Evolutionary conservation across 495 filamentous ascomycete genomes (phyloP).

Genomic region (Aspergillus bridgeri): DNA sequence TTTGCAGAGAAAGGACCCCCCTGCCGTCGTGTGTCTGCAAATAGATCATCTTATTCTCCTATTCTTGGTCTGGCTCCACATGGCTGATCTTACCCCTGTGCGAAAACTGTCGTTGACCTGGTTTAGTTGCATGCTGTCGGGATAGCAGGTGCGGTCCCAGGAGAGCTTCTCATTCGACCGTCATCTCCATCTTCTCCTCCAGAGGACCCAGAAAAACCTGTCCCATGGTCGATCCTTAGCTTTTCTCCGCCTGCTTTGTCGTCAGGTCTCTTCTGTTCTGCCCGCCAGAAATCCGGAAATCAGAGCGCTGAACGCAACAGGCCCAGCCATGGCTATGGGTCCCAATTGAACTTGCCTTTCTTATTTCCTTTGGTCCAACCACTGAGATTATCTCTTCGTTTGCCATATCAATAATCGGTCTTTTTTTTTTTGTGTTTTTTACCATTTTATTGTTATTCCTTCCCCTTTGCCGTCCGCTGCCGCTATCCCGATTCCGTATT

Average conservation of each 20-base stretch:
- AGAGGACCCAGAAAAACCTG: conserved; percentile 7
- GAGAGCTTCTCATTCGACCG: conserved; percentile 8
- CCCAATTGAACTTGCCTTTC: conserved; percentile 12
- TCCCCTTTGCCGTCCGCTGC: conserved; percentile 3
- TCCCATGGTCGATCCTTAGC: conserved; percentile 15
- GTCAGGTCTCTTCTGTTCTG: not conserved
- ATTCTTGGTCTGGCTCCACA: conserved; percentile 6
- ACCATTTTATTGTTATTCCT: not conserved
- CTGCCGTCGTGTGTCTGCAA: not conserved
- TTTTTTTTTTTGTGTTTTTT: not conserved
- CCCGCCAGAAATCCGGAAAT: conserved; percentile 2
- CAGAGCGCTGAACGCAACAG: not conserved
- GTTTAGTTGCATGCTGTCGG: not conserved
- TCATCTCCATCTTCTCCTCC: conserved; percentile 5
- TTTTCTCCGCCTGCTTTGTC: conserved; percentile 12
- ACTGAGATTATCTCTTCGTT: not conserved
- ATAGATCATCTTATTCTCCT: conserved; percentile 4
- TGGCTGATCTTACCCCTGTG: conserved; percentile 7
- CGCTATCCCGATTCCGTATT: conserved; percentile 8
- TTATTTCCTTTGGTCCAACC: conserved; percentile 2
- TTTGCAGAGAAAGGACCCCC: not conserved
- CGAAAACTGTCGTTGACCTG: conserved; percentile 1
- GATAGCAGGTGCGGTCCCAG: conserved; percentile 2
- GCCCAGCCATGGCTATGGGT: conserved; percentile 1
- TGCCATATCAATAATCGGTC: not conserved